These are phyloP conservation scores for Pichia sp. DNA, from an alignment of 1,139 yeast species.

Conservation along the genomic window DNA sequence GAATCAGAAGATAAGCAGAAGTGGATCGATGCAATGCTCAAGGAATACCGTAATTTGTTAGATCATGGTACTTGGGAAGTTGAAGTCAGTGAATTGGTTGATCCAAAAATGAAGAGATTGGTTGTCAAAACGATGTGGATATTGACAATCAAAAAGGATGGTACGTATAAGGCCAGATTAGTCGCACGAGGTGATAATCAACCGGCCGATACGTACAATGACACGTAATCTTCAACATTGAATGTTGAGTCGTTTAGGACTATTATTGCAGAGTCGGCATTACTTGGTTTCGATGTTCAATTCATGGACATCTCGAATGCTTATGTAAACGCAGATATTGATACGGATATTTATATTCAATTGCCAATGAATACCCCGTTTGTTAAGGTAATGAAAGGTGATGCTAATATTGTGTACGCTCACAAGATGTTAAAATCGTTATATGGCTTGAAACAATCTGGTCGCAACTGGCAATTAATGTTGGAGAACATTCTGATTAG, in stretches of 20 bases:
- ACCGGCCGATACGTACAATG: neutral
- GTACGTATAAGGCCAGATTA: neutral
- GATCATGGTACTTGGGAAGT: neutral
- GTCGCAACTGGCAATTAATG: constrained; percentile 2
- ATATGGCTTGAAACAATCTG: constrained; percentile 6
- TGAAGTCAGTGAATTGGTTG: neutral
- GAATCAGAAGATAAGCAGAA: neutral
- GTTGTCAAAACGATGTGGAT: constrained; percentile 1
- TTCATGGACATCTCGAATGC: constrained; percentile 6
- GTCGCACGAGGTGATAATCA: constrained; percentile 4
- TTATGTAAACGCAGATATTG: constrained; percentile 1
- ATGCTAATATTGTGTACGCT: neutral
- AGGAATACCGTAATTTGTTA: neutral
- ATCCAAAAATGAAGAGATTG: neutral
- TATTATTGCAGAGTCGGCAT: neutral
- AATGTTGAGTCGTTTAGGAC: neutral
- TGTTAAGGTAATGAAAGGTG: neutral
- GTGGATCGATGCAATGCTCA: neutral
- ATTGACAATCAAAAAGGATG: neutral
- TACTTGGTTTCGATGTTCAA: neutral
- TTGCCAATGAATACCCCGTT: neutral
- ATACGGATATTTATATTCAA: constrained; percentile 2
- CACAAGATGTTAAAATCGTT: constrained; percentile 3
- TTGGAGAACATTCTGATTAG: neutral
- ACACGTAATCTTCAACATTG: neutral